Evolutionary conservation across 2,329 filamentous ascomycete species (phyloP).

Genomic region (Domatiomyces globalis): DNA sequence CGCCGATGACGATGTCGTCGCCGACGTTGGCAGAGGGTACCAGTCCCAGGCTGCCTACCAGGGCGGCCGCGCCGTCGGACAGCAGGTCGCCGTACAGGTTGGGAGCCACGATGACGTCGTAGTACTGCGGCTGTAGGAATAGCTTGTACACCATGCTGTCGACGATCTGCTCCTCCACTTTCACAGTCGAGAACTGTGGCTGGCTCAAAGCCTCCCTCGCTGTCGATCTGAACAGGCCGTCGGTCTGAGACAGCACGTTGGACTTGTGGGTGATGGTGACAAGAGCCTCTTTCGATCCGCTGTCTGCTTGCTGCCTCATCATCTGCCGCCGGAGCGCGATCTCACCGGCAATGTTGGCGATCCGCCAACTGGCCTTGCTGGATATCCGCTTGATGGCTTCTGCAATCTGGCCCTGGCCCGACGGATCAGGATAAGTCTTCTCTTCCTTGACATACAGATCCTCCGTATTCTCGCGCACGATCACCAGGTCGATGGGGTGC

Average conservation of each 20-base stretch:
- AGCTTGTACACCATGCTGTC: slow-evolving; percentile 99
- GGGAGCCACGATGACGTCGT: slow-evolving; percentile 95
- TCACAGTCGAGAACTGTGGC: slow-evolving; percentile 48
- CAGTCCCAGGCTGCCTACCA: slow-evolving; percentile 81
- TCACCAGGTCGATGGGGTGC: slow-evolving; percentile 82
- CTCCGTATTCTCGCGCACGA: slow-evolving; percentile 97
- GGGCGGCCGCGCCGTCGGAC: slow-evolving; percentile 84
- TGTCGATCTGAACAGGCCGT: slow-evolving; percentile 81
- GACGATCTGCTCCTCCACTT: slow-evolving; percentile 92
- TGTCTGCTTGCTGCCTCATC: slow-evolving; percentile 46
- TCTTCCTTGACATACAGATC: slow-evolving; percentile 98
- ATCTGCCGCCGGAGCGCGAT: slow-evolving; percentile 79
- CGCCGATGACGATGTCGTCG: slow-evolving; percentile 85
- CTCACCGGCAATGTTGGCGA: slow-evolving; percentile 85
- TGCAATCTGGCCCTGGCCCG: slow-evolving; percentile 60
- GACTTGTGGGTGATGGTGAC: slow-evolving; percentile 98
- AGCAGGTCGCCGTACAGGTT: slow-evolving; percentile 97
- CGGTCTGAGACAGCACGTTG: slow-evolving; percentile 91
- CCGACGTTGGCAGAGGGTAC: slow-evolving; percentile 94
- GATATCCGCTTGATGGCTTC: slow-evolving; percentile 97
- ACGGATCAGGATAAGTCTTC: slow-evolving; percentile 58
- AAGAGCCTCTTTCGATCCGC: slow-evolving; percentile 43
- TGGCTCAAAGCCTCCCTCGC: slow-evolving; percentile 58
- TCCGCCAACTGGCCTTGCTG: slow-evolving; percentile 68
- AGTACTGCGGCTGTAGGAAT: slow-evolving; percentile 85